Evolutionary conservation across 2,329 filamentous ascomycete species (phyloP), one percentile per base, ranked within the genome.

Genomic region (Penicillium thymicola): DNA sequence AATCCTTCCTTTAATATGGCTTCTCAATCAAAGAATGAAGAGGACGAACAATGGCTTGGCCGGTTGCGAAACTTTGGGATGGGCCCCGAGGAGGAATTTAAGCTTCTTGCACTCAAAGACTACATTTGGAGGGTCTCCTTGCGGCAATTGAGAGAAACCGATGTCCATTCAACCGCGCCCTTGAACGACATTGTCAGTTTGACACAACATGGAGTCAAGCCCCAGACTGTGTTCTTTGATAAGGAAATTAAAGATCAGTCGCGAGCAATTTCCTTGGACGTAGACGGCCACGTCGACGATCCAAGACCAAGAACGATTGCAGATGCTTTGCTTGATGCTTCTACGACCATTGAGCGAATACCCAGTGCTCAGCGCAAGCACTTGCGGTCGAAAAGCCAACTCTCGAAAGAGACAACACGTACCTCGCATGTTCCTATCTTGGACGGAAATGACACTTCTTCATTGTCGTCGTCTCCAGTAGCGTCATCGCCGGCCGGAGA

Each of bases 151-250:
- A 84, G 86, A 4, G 79, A 82, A 51, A 54, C 59, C 14, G 68
- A 75, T 44, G 61, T 59, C 50, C 64, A 61, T 43, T 63, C 65
- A 3, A 67, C 72, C 3, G 75, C 81, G n/a, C 70, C 65, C 2
- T 80, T 89, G 59, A 89, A 89, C 63, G 83, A 83, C 50, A 85
- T 96, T 13, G 82, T 97, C 7, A 82, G 86, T 1, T 76, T 97
- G 25, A 88, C 89, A 60, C 86, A 86, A 40, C 78, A 96, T 50
- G 86, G 87, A 13, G 85, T 97, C 32, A 89, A 87, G 2, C 89
- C 90, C 3, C 90, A 96, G 69, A 97, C 90, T 0, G 88, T 99
- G 1, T 89, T 97, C 69, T 97, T 97, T 67, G 92, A 97, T 63
- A 91, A 92, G 54, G 84, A 85, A 38, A 81, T 81, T 40, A 78